Conservation (phyloP, 352 stramenopile genomes). For the Phytophthora nicotianae region DNA sequence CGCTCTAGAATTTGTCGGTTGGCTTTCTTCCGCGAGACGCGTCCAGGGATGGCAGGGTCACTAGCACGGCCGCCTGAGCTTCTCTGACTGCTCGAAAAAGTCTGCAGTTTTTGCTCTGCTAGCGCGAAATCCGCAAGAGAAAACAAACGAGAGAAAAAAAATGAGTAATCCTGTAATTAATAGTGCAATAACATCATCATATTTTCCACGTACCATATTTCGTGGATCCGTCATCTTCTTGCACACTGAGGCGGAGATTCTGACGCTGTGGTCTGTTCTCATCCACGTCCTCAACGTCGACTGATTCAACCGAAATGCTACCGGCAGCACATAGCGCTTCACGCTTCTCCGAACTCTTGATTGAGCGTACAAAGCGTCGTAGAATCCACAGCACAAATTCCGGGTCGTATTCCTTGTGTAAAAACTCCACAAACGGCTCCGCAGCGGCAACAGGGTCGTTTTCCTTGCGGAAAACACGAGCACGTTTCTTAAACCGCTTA, state of each 20-base stretch:
- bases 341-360: slow-evolving; percentile 67
- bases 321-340: slow-evolving; percentile 42
- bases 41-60: slow-evolving; percentile 29
- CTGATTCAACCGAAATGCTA: slow-evolving; percentile 29
- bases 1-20: slow-evolving; percentile 71
- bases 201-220: slow-evolving; percentile 45
- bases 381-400: slow-evolving; percentile 70
- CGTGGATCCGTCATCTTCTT: slow-evolving; percentile 34
- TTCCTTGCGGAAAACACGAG: slow-evolving; percentile 67
- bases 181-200: not conserved
- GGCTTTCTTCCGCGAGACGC: slow-evolving; percentile 59
- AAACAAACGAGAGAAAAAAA: slow-evolving; percentile 8
- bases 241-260: slow-evolving; percentile 13
- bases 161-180: slow-evolving; percentile 9
- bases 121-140: slow-evolving; percentile 11
- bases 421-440: slow-evolving; percentile 54
- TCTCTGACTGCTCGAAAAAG: slow-evolving; percentile 16
- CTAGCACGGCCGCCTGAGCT: slow-evolving; percentile 15
- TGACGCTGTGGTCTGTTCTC: slow-evolving; percentile 26
- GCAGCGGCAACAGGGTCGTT: slow-evolving; percentile 62
- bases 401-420: slow-evolving; percentile 56
- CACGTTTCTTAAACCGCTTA: slow-evolving; percentile 77
- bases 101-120: slow-evolving; percentile 32
- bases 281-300: slow-evolving; percentile 26
- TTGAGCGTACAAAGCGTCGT: slow-evolving; percentile 47